phyloP scores from a whole-genome alignment of 2,329 filamentous ascomycete genomes.

The Paecilomyces dactylethromorphus region DNA sequence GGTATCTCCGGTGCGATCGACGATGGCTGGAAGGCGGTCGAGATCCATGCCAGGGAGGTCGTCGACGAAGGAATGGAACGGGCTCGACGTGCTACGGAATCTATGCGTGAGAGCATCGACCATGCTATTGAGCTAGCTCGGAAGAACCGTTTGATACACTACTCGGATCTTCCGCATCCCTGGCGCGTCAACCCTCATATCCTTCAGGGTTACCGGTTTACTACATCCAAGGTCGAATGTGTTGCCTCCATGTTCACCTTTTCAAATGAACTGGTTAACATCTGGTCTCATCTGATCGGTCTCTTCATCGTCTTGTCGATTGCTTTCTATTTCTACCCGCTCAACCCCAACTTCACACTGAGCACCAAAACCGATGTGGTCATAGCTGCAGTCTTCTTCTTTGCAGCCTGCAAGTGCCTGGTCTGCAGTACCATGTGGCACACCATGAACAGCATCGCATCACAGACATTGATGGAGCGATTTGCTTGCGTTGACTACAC shows the following conservation, averaged over 20 bases:
- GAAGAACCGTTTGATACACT: constrained; percentile 75
- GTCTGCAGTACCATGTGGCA: constrained; percentile 97
- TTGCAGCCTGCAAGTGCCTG: constrained; percentile 89
- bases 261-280: constrained; percentile 94
- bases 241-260: constrained; percentile 74
- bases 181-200: constrained; percentile 97
- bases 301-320: constrained; percentile 80
- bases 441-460: constrained; percentile 95
- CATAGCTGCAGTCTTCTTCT: constrained; percentile 91
- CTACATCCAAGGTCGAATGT: constrained; percentile 83
- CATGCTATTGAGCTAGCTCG: constrained; percentile 67
- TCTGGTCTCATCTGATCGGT: constrained; percentile 91
- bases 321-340: constrained; percentile 94
- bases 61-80: constrained; percentile 76
- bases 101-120: constrained; percentile 77
- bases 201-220: constrained; percentile 84
- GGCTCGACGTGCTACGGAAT: constrained; percentile 74
- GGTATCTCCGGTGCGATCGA: constrained; percentile 73
- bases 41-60: constrained; percentile 67
- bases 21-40: constrained; percentile 71
- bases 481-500: constrained; percentile 99
- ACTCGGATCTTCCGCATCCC: constrained; percentile 82
- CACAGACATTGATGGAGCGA: constrained; percentile 80
- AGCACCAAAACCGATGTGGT: constrained; percentile 84
- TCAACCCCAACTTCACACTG: constrained; percentile 74